Evolutionary conservation across 192 early-diverging fungal genomes (phyloP).

Genomic region (Coemansia sp.): DNA sequence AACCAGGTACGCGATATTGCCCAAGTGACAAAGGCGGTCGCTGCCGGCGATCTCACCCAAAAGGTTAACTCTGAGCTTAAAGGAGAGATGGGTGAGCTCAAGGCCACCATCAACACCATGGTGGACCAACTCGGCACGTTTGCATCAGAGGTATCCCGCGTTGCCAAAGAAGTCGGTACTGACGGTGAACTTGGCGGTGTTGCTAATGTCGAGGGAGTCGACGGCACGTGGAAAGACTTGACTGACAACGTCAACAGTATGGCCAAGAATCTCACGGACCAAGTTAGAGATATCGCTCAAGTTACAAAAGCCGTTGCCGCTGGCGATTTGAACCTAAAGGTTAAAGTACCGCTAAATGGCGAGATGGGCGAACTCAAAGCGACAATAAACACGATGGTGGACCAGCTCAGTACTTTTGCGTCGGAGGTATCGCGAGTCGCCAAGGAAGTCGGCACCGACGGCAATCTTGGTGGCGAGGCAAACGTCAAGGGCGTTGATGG

Average conservation of each 20-base stretch:
- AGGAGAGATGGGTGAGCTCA: constrained; percentile 66
- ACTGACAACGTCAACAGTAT: constrained; percentile 70
- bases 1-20: constrained; percentile 62
- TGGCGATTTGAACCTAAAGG: constrained; percentile 60
- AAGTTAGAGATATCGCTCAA: constrained; percentile 64
- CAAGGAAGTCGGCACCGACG: constrained; percentile 70
- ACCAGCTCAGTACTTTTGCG: constrained; percentile 66
- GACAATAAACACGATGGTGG: constrained; percentile 69
- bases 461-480: constrained; percentile 70
- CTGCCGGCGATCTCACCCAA: constrained; percentile 55
- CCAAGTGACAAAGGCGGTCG: constrained; percentile 57
- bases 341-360: constrained; percentile 52
- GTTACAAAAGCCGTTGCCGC: constrained; percentile 61
- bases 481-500: constrained; percentile 62
- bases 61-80: constrained; percentile 62
- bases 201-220: constrained; percentile 57
- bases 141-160: constrained; percentile 63
- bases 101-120: constrained; percentile 64
- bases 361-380: constrained; percentile 62
- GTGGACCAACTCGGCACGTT: constrained; percentile 65
- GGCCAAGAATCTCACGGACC: constrained; percentile 64
- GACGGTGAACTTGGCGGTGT: constrained; percentile 58
- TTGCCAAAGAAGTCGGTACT: constrained; percentile 62
- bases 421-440: constrained; percentile 69
- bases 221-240: constrained; percentile 65